phyloP scores from a whole-genome alignment of 2,329 filamentous ascomycete species.

The Lecanoromycetidae sp. region DNA sequence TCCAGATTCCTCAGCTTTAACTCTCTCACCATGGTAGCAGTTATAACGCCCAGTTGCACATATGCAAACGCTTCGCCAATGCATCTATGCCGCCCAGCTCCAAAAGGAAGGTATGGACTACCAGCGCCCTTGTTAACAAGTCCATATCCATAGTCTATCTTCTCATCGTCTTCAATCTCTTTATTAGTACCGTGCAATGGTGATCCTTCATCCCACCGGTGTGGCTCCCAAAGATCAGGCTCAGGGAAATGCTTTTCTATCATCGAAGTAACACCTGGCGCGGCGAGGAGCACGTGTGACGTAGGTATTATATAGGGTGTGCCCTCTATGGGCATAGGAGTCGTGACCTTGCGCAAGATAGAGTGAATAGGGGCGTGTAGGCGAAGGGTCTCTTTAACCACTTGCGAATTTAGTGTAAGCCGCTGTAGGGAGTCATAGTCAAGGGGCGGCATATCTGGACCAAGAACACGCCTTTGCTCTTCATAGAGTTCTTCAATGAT shows the following conservation, averaged over 20 bases:
- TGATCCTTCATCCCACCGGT: slow-evolving; percentile 68
- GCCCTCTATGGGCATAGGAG: slow-evolving; percentile 69
- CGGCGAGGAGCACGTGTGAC: slow-evolving; percentile 67
- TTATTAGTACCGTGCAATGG: slow-evolving; percentile 38
- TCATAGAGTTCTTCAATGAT: slow-evolving; percentile 69
- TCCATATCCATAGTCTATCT: slow-evolving; percentile 88
- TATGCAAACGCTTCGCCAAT: slow-evolving; percentile 97
- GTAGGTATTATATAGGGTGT: slow-evolving; percentile 74
- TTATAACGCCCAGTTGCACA: slow-evolving; percentile 75
- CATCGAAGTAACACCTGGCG: slow-evolving; percentile 66
- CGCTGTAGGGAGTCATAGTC: slow-evolving; percentile 67
- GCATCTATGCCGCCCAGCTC: slow-evolving; percentile 82
- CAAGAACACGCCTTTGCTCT: slow-evolving; percentile 67
- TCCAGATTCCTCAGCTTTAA: slow-evolving; percentile 71
- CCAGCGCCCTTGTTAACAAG: slow-evolving; percentile 80
- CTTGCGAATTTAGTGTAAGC: slow-evolving; percentile 67
- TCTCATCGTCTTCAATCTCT: slow-evolving; percentile 43
- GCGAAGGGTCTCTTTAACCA: slow-evolving; percentile 84
- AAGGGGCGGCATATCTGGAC: slow-evolving; percentile 57
- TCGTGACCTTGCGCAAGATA: slow-evolving; percentile 84
- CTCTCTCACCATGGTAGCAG: slow-evolving; percentile 59
- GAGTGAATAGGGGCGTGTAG: slow-evolving; percentile 89
- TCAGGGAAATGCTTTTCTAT: slow-evolving; percentile 71
- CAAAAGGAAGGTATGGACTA: slow-evolving; percentile 87
- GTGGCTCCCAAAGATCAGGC: slow-evolving; percentile 72